Evolutionary conservation across 2,329 filamentous ascomycete genomes (phyloP).

Genomic region (Graphilbum ipis-grandicollis): DNA sequence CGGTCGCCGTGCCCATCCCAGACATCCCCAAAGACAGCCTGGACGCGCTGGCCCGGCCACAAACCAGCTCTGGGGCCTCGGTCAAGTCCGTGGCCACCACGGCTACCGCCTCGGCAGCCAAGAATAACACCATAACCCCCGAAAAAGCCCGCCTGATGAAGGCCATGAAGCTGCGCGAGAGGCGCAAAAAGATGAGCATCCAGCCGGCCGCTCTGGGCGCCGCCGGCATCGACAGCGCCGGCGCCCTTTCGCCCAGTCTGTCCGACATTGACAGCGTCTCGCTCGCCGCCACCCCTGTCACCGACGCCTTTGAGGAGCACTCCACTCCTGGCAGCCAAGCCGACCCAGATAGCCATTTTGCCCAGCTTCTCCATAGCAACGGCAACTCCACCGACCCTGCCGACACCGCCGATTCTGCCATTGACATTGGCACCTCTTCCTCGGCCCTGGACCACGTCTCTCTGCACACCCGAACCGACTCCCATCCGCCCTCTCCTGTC

Average conservation of each 20-base stretch:
- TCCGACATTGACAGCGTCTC: neutral
- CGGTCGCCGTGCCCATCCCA: slow-evolving; percentile 14
- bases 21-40: slow-evolving; percentile 16
- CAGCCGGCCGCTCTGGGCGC: too few species aligned
- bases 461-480: slow-evolving; percentile 32
- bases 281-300: neutral
- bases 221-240: too few species aligned
- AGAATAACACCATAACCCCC: slow-evolving; percentile 47
- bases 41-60: slow-evolving; percentile 20
- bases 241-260: slow-evolving; percentile 2
- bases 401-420: slow-evolving; percentile 30
- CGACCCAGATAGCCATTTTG: neutral
- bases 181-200: slow-evolving; percentile 38
- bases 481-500: slow-evolving; percentile 37
- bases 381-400: neutral
- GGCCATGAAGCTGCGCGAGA: slow-evolving; percentile 77
- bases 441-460: slow-evolving; percentile 28
- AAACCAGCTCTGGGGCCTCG: slow-evolving; percentile 27
- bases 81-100: slow-evolving; percentile 20
- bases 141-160: slow-evolving; percentile 91
- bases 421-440: slow-evolving; percentile 34
- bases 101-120: slow-evolving; percentile 21
- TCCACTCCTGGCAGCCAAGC: neutral
- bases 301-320: neutral
- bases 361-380: neutral